These are phyloP conservation scores for Syzygium aqueum DNA, from an alignment of 345 rosid genomes.

Conservation along the genomic window DNA sequence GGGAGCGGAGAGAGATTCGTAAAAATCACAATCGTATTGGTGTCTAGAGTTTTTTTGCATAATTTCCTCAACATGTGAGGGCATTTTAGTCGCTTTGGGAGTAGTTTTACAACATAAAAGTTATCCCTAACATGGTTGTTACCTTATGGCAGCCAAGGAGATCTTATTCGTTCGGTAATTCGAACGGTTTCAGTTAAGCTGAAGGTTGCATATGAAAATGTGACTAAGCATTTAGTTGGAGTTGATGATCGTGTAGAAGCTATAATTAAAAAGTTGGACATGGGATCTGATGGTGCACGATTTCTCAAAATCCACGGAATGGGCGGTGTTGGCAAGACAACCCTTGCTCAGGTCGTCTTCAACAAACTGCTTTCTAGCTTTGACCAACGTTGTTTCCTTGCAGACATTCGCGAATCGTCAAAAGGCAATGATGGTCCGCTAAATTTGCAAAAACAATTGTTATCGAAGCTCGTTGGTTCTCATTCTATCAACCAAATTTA, in stretches of 20 bases:
- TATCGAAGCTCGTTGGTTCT: neutral
- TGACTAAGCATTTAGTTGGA: neutral
- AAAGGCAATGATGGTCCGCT: neutral
- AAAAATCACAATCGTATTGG: neutral
- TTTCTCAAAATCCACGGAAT: neutral
- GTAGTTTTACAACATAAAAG: neutral
- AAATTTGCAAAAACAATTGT: neutral
- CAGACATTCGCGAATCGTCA: neutral
- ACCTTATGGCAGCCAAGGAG: neutral
- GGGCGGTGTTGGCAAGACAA: neutral
- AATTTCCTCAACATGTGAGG: neutral
- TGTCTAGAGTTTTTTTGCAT: neutral
- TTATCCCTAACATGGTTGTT: neutral
- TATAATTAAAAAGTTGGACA: neutral
- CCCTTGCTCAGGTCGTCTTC: neutral
- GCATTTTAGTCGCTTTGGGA: neutral
- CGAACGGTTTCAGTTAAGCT: neutral
- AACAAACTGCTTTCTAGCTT: neutral
- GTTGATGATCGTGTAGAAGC: neutral
- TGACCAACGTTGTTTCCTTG: neutral
- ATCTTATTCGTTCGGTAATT: neutral
- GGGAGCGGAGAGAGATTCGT: neutral
- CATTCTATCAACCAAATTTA: no score
- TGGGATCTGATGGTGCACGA: rapidly evolving
- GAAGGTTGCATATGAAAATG: neutral